Base-by-base conservation (phyloP, 2,329 filamentous ascomycete genomes). In the Colletotrichum liriopes region DNA sequence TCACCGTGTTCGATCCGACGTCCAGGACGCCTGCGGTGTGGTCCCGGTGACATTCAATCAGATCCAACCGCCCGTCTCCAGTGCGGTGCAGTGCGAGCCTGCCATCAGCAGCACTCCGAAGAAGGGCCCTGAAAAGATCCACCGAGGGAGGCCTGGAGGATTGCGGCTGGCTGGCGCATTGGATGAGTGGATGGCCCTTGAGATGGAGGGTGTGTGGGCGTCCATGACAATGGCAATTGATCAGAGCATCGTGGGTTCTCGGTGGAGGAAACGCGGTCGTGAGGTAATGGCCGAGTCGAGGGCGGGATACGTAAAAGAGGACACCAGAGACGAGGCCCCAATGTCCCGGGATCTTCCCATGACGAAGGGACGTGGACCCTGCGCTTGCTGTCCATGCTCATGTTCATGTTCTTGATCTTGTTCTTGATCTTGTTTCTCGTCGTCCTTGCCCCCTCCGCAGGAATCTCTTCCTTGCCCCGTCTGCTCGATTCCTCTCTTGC, bases 1-100 rank as follows among this genome's bases (percentile, higher is more conserved):
- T 64, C 39, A 69, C 65, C 52, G 60, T 72, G 54, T 69, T 64
- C 45, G 49, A 37, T 47, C 65, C 9, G 65, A 39, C 23, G 56
- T 49, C n/a, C 49, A 54, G 39, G 54, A 16, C 5, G 51, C 23
- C 29, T 18, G 59, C 20, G 49, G 20, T 6, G 23, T 26, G 23
- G 23, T 26, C 43, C 51, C 51, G 37, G 37, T 64, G 47, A 41
- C 35, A 37, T 26, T 32, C 18, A 55, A 37, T 54, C 20, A n/a
- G 20, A 37, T 37, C 18, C 52, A 55, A 11, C 37, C n/a, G 14
- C 32, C 9, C 14, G 32, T 37, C 32, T n/a, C 32, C 20, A 12
- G 32, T 23, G 32, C 23, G 52, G 52, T 56, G 52, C 52, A 9
- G 32, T 37, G 11, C n/a, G 32, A 41, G 23, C 23, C 49, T 64